A percentile compares a stretch with the other conserved stretches of the same genome.
phyloP scores from a whole-genome alignment of 768 basidiomycete species.

The Panaeolus papilionaceus region DNA sequence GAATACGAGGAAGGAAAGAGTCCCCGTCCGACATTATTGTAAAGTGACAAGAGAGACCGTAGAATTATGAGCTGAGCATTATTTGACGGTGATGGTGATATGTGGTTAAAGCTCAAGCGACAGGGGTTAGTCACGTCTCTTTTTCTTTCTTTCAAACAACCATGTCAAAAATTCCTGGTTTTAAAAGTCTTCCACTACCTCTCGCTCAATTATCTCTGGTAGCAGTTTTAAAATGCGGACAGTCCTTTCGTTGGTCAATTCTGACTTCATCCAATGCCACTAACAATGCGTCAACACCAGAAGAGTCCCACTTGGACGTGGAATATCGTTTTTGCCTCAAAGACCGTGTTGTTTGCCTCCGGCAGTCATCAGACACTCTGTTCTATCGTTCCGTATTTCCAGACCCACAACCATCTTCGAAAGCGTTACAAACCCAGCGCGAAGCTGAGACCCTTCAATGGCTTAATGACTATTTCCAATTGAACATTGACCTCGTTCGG shows the following conservation, averaged over 20 bases:
- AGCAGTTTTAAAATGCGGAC: conserved; percentile 82
- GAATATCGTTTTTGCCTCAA: conserved; percentile 84
- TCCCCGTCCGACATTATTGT: conserved; percentile 48
- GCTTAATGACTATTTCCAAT: conserved; percentile 89
- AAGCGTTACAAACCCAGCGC: conserved; percentile 39
- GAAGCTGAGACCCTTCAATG: conserved; percentile 75
- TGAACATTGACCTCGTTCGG: conserved; percentile 70
- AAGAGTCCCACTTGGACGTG: conserved; percentile 35
- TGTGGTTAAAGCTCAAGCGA: neutral
- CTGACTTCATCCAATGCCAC: conserved; percentile 40
- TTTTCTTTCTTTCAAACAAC: conserved; percentile 21
- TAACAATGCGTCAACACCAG: conserved; percentile 20
- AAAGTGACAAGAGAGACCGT: conserved; percentile 16
- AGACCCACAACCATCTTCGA: conserved; percentile 38
- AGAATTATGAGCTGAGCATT: neutral
- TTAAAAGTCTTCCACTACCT: conserved; percentile 57
- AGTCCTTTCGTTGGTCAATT: conserved; percentile 84
- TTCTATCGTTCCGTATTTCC: conserved; percentile 79
- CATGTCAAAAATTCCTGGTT: conserved; percentile 38
- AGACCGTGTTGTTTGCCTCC: conserved; percentile 85
- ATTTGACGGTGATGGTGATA: neutral
- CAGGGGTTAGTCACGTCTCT: conserved; percentile 11
- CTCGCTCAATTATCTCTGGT: conserved; percentile 77
- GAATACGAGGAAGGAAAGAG: conserved; percentile 80
- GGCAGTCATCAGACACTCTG: conserved; percentile 70